These are phyloP conservation scores for Barnettozyma populi DNA, from an alignment of 805 yeast species.

Conservation along the genomic window DNA sequence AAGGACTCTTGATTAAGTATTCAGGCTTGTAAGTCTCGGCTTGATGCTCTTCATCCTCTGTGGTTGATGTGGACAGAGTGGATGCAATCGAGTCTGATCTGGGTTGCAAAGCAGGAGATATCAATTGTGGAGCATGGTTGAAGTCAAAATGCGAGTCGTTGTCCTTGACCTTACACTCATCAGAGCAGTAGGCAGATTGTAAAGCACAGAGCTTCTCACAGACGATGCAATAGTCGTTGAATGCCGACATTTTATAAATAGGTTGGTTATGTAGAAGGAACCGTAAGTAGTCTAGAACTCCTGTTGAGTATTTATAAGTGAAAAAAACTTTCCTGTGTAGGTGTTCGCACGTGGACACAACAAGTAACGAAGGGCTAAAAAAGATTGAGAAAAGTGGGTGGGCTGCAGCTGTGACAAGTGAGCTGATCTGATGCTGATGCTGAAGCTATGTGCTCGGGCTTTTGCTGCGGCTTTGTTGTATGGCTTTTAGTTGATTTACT, in stretches of 20 bases:
- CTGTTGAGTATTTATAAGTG: background rate
- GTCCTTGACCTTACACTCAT: constrained; percentile 33
- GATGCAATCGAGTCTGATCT: constrained; percentile 22
- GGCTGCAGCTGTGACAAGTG: no score
- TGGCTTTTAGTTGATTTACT: no score
- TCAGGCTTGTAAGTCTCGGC: constrained; percentile 18
- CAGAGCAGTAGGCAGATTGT: constrained; percentile 43
- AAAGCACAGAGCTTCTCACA: constrained; percentile 47
- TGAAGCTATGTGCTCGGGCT: background rate
- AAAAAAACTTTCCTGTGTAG: background rate
- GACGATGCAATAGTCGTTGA: constrained; percentile 51
- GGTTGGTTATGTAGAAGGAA: background rate
- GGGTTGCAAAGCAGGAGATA: constrained; percentile 27
- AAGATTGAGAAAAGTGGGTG: background rate
- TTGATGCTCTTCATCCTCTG: constrained; percentile 13
- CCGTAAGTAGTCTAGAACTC: background rate
- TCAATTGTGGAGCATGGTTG: constrained; percentile 24
- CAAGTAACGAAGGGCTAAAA: background rate
- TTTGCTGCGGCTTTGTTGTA: no score
- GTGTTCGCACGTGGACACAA: background rate
- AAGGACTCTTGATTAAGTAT: constrained; percentile 25
- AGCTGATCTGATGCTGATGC: no score
- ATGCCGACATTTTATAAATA: constrained; percentile 28
- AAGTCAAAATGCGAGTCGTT: constrained; percentile 22
- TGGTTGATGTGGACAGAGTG: constrained; percentile 1